Conservation (phyloP, 495 filamentous ascomycete genomes). For the Tricharina praecox region DNA sequence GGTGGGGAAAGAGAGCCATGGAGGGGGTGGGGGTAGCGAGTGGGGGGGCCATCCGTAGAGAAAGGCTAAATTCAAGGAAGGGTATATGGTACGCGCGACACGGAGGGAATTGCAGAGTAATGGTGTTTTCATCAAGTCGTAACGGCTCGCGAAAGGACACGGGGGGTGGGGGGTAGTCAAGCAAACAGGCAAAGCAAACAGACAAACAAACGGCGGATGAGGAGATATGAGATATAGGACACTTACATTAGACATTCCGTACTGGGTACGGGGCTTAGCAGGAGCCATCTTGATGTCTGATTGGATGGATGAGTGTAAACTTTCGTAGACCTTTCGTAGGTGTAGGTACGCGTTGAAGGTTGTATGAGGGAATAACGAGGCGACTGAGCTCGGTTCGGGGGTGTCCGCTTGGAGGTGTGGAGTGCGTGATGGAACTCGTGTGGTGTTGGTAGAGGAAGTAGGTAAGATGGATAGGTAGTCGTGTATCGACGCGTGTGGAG, state of each 20-base stretch:
- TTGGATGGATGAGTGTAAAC: neutral
- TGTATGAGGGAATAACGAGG: neutral
- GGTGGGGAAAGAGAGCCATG: neutral
- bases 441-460: too few relatives aligned
- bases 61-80: neutral
- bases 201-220: neutral
- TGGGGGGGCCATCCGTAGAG: neutral
- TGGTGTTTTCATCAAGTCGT: too few relatives aligned
- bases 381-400: neutral
- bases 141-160: too few relatives aligned
- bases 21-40: neutral
- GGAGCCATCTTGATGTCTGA: neutral
- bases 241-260: constrained; percentile 3
- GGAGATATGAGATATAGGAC: neutral
- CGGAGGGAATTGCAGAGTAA: neutral
- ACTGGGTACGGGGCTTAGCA: neutral
- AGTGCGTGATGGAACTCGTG: neutral
- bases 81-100: neutral
- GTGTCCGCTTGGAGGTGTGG: neutral
- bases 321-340: neutral
- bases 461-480: too few relatives aligned
- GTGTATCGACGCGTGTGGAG: too few relatives aligned
- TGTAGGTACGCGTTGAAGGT: neutral
- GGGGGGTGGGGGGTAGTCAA: neutral
- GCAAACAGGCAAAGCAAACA: neutral